Evolutionary conservation across 768 basidiomycete species (phyloP).

Genomic region (Peribolospora baueri): DNA sequence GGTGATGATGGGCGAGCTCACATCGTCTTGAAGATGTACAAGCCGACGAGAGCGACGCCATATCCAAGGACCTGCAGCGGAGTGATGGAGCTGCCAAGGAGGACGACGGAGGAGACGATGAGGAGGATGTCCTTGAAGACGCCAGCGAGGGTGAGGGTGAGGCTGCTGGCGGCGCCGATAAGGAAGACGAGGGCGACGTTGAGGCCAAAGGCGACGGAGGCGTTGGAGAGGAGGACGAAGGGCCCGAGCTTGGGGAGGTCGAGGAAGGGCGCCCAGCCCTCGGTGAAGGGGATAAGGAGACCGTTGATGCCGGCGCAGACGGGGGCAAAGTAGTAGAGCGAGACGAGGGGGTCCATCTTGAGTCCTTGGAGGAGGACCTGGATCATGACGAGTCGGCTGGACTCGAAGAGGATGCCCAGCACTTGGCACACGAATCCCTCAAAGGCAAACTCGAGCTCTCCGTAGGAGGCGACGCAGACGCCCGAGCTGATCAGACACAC

Average conservation of each 20-base stretch:
- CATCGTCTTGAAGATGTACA: constrained; percentile 13
- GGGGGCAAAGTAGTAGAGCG: constrained; percentile 86
- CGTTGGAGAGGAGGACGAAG: constrained; percentile 54
- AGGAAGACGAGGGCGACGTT: constrained; percentile 89
- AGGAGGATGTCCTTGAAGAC: constrained; percentile 61
- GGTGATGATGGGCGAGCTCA: too few species aligned
- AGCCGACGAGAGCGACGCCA: constrained; percentile 44
- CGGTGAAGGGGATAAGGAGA: constrained; percentile 64
- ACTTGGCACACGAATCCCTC: constrained; percentile 65
- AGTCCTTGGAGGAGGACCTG: constrained; percentile 79
- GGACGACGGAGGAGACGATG: constrained; percentile 64
- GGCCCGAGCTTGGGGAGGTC: constrained; percentile 41
- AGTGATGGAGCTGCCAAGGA: constrained; percentile 59
- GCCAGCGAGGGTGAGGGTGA: constrained; percentile 81
- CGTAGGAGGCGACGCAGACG: constrained; percentile 61
- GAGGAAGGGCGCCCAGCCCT: constrained; percentile 60
- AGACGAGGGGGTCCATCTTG: constrained; percentile 93
- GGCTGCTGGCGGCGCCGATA: constrained; percentile 33
- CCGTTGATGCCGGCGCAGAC: constrained; percentile 78
- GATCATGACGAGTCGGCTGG: constrained; percentile 83
- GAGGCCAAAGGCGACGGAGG: constrained; percentile 58
- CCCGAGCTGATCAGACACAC: constrained; percentile 9
- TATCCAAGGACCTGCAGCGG: constrained; percentile 57
- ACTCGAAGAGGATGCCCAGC: constrained; percentile 72
- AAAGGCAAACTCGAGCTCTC: constrained; percentile 48